These are phyloP conservation scores for Scopulariopsis brevicaulis DNA, from an alignment of 2,329 filamentous ascomycete species.

Conservation along the genomic window DNA sequence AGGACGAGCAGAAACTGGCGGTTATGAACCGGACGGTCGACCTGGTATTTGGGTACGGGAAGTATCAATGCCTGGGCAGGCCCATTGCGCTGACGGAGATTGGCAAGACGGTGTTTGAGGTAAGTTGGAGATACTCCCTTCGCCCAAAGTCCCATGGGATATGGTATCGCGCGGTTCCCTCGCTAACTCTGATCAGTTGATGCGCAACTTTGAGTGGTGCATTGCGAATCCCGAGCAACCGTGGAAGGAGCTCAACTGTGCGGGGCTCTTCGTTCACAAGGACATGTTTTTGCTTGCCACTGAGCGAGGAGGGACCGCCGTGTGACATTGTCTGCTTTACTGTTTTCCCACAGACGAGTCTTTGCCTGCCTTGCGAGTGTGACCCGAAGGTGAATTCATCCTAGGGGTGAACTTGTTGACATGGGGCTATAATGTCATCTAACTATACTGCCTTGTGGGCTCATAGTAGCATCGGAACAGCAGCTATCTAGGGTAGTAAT, in stretches of 20 bases:
- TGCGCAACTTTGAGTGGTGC: slow-evolving; percentile 10
- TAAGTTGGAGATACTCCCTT: slow-evolving; percentile 7
- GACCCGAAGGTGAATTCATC: too few species aligned
- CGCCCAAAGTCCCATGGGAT: neutral
- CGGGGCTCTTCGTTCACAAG: slow-evolving; percentile 5
- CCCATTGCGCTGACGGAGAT: slow-evolving; percentile 25
- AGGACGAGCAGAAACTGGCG: slow-evolving; percentile 14
- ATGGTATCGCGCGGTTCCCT: neutral
- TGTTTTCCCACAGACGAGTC: neutral
- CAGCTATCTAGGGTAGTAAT: too few species aligned
- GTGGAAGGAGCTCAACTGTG: slow-evolving; percentile 8
- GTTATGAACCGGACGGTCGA: slow-evolving; percentile 24
- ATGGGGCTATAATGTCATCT: too few species aligned
- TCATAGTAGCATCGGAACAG: too few species aligned
- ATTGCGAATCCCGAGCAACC: slow-evolving; percentile 8
- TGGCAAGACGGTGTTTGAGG: slow-evolving; percentile 28
- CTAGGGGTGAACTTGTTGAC: too few species aligned
- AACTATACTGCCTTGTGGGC: too few species aligned
- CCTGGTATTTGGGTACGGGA: slow-evolving; percentile 25
- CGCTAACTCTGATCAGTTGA: slow-evolving; percentile 2
- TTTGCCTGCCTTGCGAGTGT: too few species aligned
- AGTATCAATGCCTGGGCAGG: slow-evolving; percentile 25
- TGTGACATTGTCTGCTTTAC: neutral
- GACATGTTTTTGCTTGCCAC: slow-evolving; percentile 9
- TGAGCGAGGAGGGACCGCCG: neutral